Conservation (phyloP, 345 rosid genomes). For the Theobroma cacao region DNA sequence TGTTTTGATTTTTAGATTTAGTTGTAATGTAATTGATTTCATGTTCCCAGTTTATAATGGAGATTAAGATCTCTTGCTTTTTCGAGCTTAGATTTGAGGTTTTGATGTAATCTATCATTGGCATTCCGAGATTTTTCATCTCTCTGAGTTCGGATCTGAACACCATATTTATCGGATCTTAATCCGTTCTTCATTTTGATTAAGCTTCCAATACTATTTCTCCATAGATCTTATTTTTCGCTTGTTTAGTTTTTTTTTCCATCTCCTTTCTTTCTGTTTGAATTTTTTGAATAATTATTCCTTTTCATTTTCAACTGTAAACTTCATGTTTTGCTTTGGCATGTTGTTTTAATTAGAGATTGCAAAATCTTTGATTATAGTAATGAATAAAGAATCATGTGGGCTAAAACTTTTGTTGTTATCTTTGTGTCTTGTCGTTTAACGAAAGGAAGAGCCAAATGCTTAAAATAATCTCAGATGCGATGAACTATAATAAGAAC, state of each 20-base stretch:
- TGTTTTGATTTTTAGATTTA: conserved; percentile 7
- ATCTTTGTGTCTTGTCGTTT: not conserved
- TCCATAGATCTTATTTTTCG: not conserved
- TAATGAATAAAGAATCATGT: not conserved
- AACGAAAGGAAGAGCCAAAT: not conserved
- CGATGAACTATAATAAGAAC: not conserved
- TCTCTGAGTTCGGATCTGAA: not conserved
- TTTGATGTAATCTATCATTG: not conserved
- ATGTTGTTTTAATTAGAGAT: not conserved
- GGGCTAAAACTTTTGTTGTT: not conserved
- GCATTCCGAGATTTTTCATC: not conserved
- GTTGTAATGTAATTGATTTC: not conserved
- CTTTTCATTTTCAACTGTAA: not conserved
- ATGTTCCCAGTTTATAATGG: not conserved
- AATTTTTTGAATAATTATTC: not conserved
- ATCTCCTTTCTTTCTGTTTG: not conserved
- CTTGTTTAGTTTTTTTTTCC: not conserved
- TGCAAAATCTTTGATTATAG: not conserved
- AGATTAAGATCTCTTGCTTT: not conserved
- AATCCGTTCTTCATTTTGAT: not conserved
- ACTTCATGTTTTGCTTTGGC: not conserved
- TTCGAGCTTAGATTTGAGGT: not conserved
- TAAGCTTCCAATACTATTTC: not conserved
- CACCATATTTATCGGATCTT: not conserved
- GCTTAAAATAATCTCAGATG: not conserved